Percentiles rank a stretch among this genome's conserved stretches.
These are phyloP conservation scores for Pseudocercospora pini-densiflorae DNA, from an alignment of 2,329 filamentous ascomycete genomes.

Conservation along the genomic window DNA sequence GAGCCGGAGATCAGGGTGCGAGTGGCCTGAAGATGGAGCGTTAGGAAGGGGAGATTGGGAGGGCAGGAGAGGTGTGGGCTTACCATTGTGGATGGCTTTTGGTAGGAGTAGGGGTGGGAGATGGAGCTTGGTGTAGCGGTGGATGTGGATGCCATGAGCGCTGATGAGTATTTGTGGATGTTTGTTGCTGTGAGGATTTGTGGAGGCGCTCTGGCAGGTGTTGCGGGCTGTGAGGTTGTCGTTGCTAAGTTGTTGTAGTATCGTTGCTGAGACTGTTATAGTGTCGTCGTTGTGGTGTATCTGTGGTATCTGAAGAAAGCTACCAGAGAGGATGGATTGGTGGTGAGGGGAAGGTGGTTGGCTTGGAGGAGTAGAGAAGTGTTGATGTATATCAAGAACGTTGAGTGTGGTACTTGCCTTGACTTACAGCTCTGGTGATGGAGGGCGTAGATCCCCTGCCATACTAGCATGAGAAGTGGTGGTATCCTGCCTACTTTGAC, in stretches of 20 bases:
- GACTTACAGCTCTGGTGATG: background rate
- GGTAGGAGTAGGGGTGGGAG: constrained; percentile 19
- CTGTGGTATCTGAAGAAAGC: background rate
- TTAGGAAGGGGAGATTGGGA: background rate
- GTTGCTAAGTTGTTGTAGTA: background rate
- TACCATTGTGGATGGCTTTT: constrained; percentile 22
- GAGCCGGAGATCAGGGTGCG: constrained; percentile 25
- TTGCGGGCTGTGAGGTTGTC: background rate
- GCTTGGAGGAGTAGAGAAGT: background rate
- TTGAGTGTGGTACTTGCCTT: background rate
- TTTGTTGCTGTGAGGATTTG: constrained; percentile 12
- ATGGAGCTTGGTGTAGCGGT: constrained; percentile 17
- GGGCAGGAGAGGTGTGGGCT: background rate
- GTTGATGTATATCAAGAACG: background rate
- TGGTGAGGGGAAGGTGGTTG: background rate
- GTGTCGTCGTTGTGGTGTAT: background rate
- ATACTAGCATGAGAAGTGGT: background rate
- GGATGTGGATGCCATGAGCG: constrained; percentile 10
- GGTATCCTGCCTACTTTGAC: background rate
- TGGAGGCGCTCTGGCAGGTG: constrained; percentile 7
- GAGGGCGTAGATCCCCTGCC: background rate
- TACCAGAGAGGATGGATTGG: background rate
- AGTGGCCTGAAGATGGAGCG: constrained; percentile 16
- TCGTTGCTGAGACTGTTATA: constrained; percentile 4
- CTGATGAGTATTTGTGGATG: constrained; percentile 2